Base-by-base conservation (phyloP, 352 stramenopile species). In the Phytophthora constricta region DNA sequence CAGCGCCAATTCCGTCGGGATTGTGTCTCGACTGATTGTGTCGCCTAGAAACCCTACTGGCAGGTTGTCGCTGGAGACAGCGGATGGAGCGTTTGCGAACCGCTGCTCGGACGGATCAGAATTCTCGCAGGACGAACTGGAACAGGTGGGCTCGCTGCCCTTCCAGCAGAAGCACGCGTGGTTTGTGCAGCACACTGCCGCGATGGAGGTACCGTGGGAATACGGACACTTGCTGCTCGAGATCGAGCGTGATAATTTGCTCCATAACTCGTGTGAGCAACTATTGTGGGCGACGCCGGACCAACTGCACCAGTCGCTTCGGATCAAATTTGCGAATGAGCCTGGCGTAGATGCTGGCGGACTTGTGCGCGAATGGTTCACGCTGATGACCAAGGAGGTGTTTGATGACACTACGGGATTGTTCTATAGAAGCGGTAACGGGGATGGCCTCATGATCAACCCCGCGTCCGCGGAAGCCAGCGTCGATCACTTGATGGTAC, bases 341-440 rank as follows among this genome's bases (percentile, higher is more conserved):
- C 87, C 88, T 16, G 92, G 92, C n/a, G 85, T 97, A 10, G 92
- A 98, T 74, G 92, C 91, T 4, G 92, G 92, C 19, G 92, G 92
- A 45, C 76, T 98, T 9, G 89, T 96, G 49, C 85, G 92, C 7
- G 92, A 97, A 66, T 98, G 92, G 92, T 97, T 97, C 68, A 92
- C 84, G 23, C 74, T 98, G 17, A 92, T 97, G 84, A 93, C 81
- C 2, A 90, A 95, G 42, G 89, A 94, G 25, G 77, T 98, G 5
- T 97, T 98, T 72, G 89, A 96, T 42, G 87, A 94, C 28, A 62
- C 76, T 4, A 91, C 86, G 0, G 92, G 90, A 0, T 58, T 97
- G 20, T 98, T 97, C 59, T 87, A 86, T 47, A 84, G 70, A 50
- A 90, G 72, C 19, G 79, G 85, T 14, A 91, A 91, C 37, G 80